Conservation (phyloP, 2,329 filamentous ascomycete species). For the Immersiporthe knoxdaviesiana region DNA sequence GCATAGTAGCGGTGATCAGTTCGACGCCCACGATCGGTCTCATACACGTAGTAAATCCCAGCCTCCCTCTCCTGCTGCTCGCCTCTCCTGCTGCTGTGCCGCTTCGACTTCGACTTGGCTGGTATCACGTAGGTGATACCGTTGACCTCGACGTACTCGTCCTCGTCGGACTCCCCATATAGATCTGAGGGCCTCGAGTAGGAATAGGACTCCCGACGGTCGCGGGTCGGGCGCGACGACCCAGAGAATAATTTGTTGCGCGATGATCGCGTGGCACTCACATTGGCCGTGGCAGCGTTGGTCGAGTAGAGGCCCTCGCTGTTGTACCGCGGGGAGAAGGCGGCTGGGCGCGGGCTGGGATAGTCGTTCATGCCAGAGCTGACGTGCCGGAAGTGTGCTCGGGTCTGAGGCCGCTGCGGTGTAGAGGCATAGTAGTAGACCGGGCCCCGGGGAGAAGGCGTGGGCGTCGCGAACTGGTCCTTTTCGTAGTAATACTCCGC, state of each 20-base stretch:
- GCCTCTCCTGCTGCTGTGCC: conserved; percentile 35
- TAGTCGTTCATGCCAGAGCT: conserved; percentile 48
- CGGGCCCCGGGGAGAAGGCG: conserved; percentile 58
- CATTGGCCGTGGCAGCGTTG: conserved; percentile 60
- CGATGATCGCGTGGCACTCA: conserved; percentile 58
- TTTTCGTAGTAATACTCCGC: conserved; percentile 57
- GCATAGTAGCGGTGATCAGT: conserved; percentile 62
- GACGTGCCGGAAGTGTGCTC: conserved; percentile 52
- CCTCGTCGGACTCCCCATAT: conserved; percentile 67
- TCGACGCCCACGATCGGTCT: conserved; percentile 56
- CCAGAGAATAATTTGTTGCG: conserved; percentile 54
- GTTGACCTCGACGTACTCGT: conserved; percentile 60
- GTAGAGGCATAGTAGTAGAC: conserved; percentile 49
- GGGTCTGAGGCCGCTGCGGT: conserved; percentile 58
- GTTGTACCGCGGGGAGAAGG: conserved; percentile 64
- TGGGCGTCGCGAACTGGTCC: conserved; percentile 53
- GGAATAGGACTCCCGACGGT: conserved; percentile 61
- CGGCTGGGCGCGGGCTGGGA: conserved; percentile 49
- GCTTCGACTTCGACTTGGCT: conserved; percentile 53
- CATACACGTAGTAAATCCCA: conserved; percentile 42
- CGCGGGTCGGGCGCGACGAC: conserved; percentile 51
- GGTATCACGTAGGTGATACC: conserved; percentile 58
- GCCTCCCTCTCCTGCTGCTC: too few relatives aligned
- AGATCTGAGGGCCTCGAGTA: conserved; percentile 62
- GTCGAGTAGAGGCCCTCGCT: conserved; percentile 60